These are phyloP conservation scores for Petunia hybrid DNA, from an alignment of 305 asterid genomes.

Conservation along the genomic window DNA sequence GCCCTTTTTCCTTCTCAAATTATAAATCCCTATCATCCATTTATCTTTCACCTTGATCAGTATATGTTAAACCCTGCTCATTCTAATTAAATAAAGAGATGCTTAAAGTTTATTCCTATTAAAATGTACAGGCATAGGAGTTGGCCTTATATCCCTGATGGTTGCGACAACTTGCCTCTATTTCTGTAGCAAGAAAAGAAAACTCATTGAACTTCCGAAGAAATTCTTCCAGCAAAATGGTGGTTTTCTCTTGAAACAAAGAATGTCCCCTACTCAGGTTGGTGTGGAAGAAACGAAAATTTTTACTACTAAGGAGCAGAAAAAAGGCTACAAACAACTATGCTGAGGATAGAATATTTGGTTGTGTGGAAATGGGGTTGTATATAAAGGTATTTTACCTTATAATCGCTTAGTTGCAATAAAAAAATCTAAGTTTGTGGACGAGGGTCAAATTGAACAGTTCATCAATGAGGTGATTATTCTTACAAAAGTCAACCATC, in stretches of 20 bases:
- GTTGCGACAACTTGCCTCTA: not conserved
- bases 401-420: not conserved
- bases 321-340: constrained; percentile 19
- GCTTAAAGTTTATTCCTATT: too few relatives aligned
- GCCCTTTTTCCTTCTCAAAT: too few relatives aligned
- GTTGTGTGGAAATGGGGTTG: constrained; percentile 9
- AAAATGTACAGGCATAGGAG: not conserved
- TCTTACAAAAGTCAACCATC: not conserved
- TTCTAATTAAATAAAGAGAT: too few relatives aligned
- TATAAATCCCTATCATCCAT: too few relatives aligned
- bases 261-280: not conserved
- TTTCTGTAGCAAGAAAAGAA: not conserved
- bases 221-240: constrained; percentile 27
- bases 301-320: constrained; percentile 21
- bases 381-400: not conserved
- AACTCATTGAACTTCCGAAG: not conserved
- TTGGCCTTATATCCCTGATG: not conserved
- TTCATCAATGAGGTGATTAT: constrained; percentile 22
- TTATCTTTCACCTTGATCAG: too few relatives aligned
- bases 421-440: not conserved
- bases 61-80: too few relatives aligned
- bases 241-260: constrained; percentile 24
- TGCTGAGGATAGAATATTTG: constrained; percentile 20
- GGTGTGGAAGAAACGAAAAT: not conserved
- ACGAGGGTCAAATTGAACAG: constrained; percentile 1